phyloP scores from a whole-genome alignment of 2,329 filamentous ascomycete genomes.

The Microthyrium microscopicum region DNA sequence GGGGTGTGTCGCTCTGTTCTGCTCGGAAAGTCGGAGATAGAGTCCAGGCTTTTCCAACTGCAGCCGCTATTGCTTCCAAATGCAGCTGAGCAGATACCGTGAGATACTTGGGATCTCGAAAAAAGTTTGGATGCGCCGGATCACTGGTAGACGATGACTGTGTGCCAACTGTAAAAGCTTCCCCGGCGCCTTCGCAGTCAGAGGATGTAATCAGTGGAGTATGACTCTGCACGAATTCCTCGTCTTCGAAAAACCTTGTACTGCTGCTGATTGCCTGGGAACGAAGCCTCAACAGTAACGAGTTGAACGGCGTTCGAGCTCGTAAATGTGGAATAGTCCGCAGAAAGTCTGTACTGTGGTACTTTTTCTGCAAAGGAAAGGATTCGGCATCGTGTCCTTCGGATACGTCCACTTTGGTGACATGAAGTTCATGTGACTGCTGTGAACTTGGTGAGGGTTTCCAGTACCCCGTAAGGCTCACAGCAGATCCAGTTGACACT shows the following conservation, averaged over 20 bases:
- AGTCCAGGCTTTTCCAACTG: slow-evolving; percentile 83
- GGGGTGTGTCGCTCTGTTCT: slow-evolving; percentile 80
- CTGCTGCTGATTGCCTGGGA: slow-evolving; percentile 62
- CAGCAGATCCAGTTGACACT: slow-evolving; percentile 64
- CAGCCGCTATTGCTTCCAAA: slow-evolving; percentile 77
- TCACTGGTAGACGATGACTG: slow-evolving; percentile 9
- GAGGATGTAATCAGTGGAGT: slow-evolving; percentile 91
- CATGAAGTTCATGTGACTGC: slow-evolving; percentile 69
- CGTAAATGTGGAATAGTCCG: slow-evolving; percentile 79
- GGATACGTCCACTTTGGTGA: slow-evolving; percentile 49
- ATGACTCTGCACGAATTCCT: slow-evolving; percentile 67
- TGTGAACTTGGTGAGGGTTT: slow-evolving; percentile 46
- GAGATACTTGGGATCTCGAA: slow-evolving; percentile 75
- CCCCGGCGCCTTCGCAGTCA: slow-evolving; percentile 90
- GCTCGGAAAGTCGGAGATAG: slow-evolving; percentile 87
- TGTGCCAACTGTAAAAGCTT: slow-evolving; percentile 61
- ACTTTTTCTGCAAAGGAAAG: slow-evolving; percentile 92
- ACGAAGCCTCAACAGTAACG: slow-evolving; percentile 63
- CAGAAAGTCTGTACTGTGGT: slow-evolving; percentile 76
- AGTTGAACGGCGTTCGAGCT: slow-evolving; percentile 62
- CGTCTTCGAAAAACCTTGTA: slow-evolving; percentile 55
- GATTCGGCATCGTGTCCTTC: slow-evolving; percentile 66
- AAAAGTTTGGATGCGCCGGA: slow-evolving; percentile 44
- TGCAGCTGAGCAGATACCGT: slow-evolving; percentile 93
- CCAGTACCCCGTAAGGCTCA: slow-evolving; percentile 66